Conservation (phyloP, 768 basidiomycete genomes). For the Xerocomus brunneocitrinus region DNA sequence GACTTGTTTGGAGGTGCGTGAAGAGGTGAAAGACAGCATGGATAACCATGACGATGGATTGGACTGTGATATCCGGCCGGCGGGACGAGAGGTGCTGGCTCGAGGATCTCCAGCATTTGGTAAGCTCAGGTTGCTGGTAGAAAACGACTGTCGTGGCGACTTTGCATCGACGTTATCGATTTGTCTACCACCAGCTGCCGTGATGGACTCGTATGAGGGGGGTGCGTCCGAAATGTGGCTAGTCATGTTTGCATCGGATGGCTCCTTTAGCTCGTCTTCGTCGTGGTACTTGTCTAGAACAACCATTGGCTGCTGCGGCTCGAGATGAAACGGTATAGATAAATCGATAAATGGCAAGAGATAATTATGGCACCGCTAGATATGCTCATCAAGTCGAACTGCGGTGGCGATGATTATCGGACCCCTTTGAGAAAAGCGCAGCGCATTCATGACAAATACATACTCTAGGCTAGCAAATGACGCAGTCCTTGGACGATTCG, state of each 20-base stretch:
- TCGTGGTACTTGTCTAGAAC: conserved; percentile 19
- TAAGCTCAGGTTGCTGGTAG: not conserved
- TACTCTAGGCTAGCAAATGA: conserved; percentile 8
- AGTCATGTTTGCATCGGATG: not conserved
- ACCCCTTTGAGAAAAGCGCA: too few relatives aligned
- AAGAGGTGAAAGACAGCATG: conserved; percentile 15
- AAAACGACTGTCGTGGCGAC: not conserved
- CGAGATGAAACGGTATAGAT: not conserved
- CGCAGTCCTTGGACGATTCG: conserved; percentile 10
- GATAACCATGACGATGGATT: conserved; percentile 16
- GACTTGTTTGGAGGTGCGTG: conserved; percentile 42
- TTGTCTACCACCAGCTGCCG: not conserved
- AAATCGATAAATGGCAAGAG: too few relatives aligned
- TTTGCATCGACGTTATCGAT: conserved; percentile 11
- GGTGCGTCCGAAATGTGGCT: conserved; percentile 12
- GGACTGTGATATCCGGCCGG: not conserved
- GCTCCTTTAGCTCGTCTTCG: conserved; percentile 3
- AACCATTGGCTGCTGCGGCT: conserved; percentile 12
- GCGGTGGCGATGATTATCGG: not conserved
- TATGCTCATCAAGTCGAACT: too few relatives aligned
- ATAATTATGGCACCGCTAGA: too few relatives aligned
- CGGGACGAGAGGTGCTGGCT: not conserved
- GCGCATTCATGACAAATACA: not conserved
- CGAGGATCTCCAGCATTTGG: not conserved
- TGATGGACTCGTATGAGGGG: conserved; percentile 23